A percentile compares a stretch with the other conserved stretches of the same genome.
phyloP scores from a whole-genome alignment of 2,329 filamentous ascomycete species.

The Penicillium sumatraense region DNA sequence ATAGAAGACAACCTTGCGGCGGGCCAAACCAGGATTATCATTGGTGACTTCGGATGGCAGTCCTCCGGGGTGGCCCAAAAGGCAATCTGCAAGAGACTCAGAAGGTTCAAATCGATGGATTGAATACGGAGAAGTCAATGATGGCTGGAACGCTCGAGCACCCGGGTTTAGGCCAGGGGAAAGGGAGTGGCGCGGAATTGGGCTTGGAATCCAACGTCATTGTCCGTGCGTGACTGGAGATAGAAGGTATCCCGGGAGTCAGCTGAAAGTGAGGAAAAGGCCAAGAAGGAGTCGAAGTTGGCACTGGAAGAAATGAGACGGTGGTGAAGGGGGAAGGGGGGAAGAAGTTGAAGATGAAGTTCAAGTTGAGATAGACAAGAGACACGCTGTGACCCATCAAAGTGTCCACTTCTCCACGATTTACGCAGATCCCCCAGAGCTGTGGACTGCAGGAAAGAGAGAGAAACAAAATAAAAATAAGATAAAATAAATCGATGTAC shows the following conservation, averaged over 20 bases:
- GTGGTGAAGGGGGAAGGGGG: neutral
- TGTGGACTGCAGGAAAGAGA: neutral
- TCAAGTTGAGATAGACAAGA: neutral
- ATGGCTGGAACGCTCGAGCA: conserved; percentile 1
- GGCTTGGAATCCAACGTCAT: conserved; percentile 1
- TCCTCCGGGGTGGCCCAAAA: neutral
- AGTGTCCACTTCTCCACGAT: conserved; percentile 4
- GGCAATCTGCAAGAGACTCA: neutral
- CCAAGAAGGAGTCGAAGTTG: no score
- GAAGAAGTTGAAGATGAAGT: no score
- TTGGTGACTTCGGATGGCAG: conserved; percentile 3
- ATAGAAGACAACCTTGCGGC: neutral
- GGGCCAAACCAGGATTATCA: neutral
- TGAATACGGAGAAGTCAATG: neutral
- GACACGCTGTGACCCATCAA: neutral
- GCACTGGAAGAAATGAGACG: no score
- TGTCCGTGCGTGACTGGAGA: conserved; percentile 1
- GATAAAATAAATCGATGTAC: neutral
- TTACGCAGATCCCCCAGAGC: conserved; percentile 12
- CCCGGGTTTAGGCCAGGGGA: neutral
- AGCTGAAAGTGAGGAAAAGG: neutral
- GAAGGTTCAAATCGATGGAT: neutral
- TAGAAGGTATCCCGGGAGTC: conserved; percentile 3
- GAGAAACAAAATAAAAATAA: neutral
- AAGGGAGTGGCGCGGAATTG: neutral